phyloP scores from a whole-genome alignment of 192 early-diverging fungal genomes.

The Chytriomyces sp. region DNA sequence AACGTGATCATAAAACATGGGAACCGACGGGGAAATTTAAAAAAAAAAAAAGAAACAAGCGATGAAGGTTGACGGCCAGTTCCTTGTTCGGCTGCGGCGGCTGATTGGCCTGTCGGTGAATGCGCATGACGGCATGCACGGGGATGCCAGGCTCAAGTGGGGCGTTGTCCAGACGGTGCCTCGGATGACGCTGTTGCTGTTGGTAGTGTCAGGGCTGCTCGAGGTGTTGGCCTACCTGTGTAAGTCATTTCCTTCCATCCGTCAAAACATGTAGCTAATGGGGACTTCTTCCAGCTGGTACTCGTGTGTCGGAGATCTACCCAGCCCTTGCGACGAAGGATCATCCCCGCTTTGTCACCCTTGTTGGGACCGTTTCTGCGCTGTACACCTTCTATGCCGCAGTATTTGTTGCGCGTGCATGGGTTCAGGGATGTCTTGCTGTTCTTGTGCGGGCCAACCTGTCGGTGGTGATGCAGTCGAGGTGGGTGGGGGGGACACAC shows the following conservation, averaged over 20 bases:
- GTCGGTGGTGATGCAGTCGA: conserved; percentile 65
- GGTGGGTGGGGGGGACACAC: conserved; percentile 50
- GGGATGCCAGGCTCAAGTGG: background rate
- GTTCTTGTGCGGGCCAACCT: conserved; percentile 66
- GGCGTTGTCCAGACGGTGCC: background rate
- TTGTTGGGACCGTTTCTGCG: conserved; percentile 34
- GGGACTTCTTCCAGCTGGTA: conserved; percentile 49
- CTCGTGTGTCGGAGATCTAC: conserved; percentile 76
- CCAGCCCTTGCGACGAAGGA: conserved; percentile 72
- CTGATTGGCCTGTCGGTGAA: background rate
- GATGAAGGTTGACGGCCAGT: conserved; percentile 6
- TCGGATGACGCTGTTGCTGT: background rate
- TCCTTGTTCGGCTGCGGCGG: conserved; percentile 17
- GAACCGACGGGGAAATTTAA: too few relatives aligned
- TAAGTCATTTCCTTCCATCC: background rate
- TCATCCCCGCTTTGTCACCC: conserved; percentile 58
- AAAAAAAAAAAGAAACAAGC: background rate
- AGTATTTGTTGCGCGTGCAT: conserved; percentile 59
- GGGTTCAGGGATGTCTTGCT: conserved; percentile 65
- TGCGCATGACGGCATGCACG: background rate
- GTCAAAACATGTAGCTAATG: background rate
- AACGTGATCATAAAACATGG: too few relatives aligned
- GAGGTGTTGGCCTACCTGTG: conserved; percentile 21
- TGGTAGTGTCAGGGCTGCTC: background rate
- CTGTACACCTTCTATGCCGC: conserved; percentile 33